A percentile compares a stretch with the other conserved stretches of the same genome.
These are phyloP conservation scores for Bruguiera gymnorhiza DNA, from an alignment of 345 rosid species.

Conservation along the genomic window DNA sequence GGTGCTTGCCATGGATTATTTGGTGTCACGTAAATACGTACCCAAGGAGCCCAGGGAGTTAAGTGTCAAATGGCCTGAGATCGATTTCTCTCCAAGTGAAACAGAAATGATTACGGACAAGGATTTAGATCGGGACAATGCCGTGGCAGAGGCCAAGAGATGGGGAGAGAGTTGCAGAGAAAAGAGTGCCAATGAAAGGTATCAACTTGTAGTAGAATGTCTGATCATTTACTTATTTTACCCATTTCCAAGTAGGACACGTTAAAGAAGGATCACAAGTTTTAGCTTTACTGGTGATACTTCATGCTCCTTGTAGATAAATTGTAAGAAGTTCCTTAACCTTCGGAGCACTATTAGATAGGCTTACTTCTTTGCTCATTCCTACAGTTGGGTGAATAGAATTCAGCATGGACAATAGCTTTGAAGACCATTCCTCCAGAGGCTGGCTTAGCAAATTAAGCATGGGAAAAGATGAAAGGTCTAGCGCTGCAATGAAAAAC, in stretches of 20 bases:
- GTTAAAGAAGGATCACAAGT: not conserved
- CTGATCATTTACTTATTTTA: not conserved
- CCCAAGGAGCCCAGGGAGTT: conserved; percentile 8
- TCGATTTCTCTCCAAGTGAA: conserved; percentile 31
- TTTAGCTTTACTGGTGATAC: not conserved
- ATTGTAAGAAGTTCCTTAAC: not conserved
- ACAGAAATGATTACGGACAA: conserved; percentile 25
- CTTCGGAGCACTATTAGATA: not conserved
- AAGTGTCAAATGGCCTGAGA: conserved; percentile 10
- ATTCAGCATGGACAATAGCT: conserved; percentile 1
- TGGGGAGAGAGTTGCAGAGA: conserved; percentile 61
- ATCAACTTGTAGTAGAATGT: not conserved
- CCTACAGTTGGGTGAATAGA: conserved; percentile 15
- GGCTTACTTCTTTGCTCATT: not conserved
- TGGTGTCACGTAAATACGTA: conserved; percentile 29
- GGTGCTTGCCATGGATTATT: conserved; percentile 44
- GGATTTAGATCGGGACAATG: conserved; percentile 41
- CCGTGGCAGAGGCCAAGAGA: conserved; percentile 60
- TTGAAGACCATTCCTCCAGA: conserved; percentile 1
- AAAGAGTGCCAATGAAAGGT: conserved; percentile 35
- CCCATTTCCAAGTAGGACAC: not conserved
- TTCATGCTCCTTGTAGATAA: not conserved
- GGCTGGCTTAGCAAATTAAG: too few relatives aligned
- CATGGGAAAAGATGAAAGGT: too few relatives aligned
- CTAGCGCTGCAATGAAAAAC: too few relatives aligned